Evolutionary conservation across 140 eudicot genomes (phyloP).

Genomic region (Bidens hawaiensis): DNA sequence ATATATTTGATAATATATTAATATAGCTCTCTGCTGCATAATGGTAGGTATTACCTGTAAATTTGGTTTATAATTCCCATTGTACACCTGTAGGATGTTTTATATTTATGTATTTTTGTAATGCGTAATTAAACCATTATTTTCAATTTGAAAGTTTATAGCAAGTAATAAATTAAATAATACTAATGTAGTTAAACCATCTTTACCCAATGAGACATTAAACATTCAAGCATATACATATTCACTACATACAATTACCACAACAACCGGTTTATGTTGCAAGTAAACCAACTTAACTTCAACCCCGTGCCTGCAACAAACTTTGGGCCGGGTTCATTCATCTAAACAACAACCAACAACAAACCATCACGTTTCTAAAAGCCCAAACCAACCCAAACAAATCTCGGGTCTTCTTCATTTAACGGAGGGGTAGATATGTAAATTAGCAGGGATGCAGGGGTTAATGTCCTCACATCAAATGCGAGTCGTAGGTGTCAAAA

Average conservation of each 20-base stretch:
- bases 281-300: slow-evolving; percentile 26
- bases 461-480: slow-evolving; percentile 48
- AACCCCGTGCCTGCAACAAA: slow-evolving; percentile 36
- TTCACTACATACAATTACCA: slow-evolving; percentile 43
- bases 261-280: slow-evolving; percentile 40
- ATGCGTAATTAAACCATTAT: no score
- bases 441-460: slow-evolving; percentile 29
- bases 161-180: no score
- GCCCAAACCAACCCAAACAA: slow-evolving; percentile 17
- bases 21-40: neutral
- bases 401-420: slow-evolving; percentile 24
- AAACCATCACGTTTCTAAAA: slow-evolving; percentile 22
- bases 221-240: slow-evolving; percentile 37
- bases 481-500: slow-evolving; percentile 60
- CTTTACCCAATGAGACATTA: slow-evolving; percentile 9
- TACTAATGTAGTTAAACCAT: neutral
- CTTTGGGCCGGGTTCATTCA: slow-evolving; percentile 40
- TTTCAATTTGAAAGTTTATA: no score
- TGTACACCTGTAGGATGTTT: neutral
- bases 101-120: no score
- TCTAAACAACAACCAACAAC: slow-evolving; percentile 22
- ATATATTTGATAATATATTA: neutral
- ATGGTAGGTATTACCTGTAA: neutral
- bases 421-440: slow-evolving; percentile 24
- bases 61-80: neutral